Percentiles rank a stretch among this genome's conserved stretches.
Evolutionary conservation across 2,329 filamentous ascomycete species (phyloP).

Genomic region (Ophiocordyceps robertsii): DNA sequence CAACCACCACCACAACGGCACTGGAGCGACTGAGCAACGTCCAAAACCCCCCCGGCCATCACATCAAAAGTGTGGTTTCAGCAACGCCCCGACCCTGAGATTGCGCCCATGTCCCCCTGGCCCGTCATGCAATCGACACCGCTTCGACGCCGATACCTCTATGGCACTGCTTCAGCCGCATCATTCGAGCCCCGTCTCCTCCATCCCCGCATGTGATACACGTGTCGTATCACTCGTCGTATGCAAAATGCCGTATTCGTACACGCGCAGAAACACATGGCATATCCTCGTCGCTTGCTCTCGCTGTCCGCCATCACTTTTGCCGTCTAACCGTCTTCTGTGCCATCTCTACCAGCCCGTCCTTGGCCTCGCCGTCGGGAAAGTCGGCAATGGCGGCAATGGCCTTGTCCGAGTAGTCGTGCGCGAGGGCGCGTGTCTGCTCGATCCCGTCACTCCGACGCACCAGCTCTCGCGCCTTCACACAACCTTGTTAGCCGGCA

Average conservation of each 20-base stretch:
- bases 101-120: too few relatives aligned
- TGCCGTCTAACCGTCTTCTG: conserved; percentile 78
- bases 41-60: too few relatives aligned
- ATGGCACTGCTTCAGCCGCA: too few relatives aligned
- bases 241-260: conserved; percentile 8
- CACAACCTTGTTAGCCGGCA: background rate
- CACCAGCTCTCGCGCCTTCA: conserved; percentile 75
- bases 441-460: conserved; percentile 74
- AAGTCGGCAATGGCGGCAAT: conserved; percentile 73
- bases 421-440: conserved; percentile 78
- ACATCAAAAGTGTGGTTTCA: too few relatives aligned
- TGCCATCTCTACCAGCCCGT: conserved; percentile 85
- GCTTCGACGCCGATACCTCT: too few relatives aligned
- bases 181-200: background rate
- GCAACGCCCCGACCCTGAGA: too few relatives aligned
- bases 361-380: conserved; percentile 89
- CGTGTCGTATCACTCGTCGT: background rate
- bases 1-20: too few relatives aligned
- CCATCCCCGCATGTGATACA: background rate
- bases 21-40: too few relatives aligned
- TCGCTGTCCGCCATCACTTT: conserved; percentile 42
- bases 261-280: conserved; percentile 4
- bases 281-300: background rate
- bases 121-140: too few relatives aligned
- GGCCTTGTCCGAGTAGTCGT: conserved; percentile 82